phyloP scores from a whole-genome alignment of 1,284 basidiomycete species.

The Neolentinus lepideus region DNA sequence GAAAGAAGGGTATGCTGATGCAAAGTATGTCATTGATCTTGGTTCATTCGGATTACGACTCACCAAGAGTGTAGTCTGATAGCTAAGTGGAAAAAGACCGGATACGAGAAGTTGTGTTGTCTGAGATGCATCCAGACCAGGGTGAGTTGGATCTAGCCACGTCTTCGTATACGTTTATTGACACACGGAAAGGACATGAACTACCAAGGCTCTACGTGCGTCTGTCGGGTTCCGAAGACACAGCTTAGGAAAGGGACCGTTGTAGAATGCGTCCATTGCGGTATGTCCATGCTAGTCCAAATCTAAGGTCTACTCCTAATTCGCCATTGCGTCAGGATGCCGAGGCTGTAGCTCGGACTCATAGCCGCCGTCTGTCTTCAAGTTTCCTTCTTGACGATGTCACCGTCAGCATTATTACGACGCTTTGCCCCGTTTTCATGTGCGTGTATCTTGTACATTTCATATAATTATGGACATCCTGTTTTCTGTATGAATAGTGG shows the following conservation, averaged over 20 bases:
- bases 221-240: constrained; percentile 95
- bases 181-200: constrained; percentile 81
- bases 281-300: constrained; percentile 40
- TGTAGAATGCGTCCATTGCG: constrained; percentile 97
- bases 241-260: constrained; percentile 86
- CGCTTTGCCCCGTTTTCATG: background rate
- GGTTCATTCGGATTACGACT: constrained; percentile 7
- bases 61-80: constrained; percentile 60
- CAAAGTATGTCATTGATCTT: constrained; percentile 60
- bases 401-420: background rate
- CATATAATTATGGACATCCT: too few relatives aligned
- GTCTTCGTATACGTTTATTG: constrained; percentile 9
- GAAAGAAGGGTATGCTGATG: constrained; percentile 96
- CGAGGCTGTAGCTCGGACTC: constrained; percentile 83
- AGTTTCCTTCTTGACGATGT: background rate
- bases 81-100: constrained; percentile 99
- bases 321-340: constrained; percentile 43
- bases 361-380: constrained; percentile 16
- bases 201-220: constrained; percentile 98
- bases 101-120: constrained; percentile 98
- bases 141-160: constrained; percentile 33
- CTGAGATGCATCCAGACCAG: constrained; percentile 94
- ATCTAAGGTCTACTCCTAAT: constrained; percentile 5
- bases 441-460: background rate
- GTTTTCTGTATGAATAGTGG: too few relatives aligned